Base-by-base conservation (phyloP, 2,329 filamentous ascomycete species). In the Parascedosporium putredinis region DNA sequence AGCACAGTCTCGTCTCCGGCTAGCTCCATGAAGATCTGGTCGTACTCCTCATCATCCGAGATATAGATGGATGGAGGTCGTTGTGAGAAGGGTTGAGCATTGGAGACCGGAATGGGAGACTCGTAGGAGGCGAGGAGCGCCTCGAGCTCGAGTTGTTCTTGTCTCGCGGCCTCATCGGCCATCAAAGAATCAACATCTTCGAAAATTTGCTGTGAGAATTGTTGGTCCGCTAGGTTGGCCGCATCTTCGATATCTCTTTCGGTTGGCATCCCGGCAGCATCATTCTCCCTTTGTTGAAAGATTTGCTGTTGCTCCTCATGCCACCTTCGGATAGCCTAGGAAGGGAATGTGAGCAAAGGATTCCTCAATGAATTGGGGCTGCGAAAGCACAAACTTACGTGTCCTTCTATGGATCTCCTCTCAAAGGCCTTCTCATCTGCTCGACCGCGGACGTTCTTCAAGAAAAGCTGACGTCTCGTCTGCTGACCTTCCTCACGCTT, bases 401-500 rank as follows among this genome's bases (percentile, higher is more conserved):
- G 64, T 56, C 83, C 79, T 57, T 84, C 81, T 2, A 81, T 79
- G 23, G 81, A 79, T 55, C 81, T 69, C 47, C 74, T 69, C 57
- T 76, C 71, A 73, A 80, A 84, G 20, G 68, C 67, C 57, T 69
- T 74, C 24, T 85, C 78, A 38, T 84, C 78, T 2, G 73, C 68
- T 36, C 76, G 73, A 57, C 79, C 74, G 52, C 78, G 71, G 16
- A 85, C 80, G 47, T 74, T 84, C 59, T 81, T 78, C 52, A 91
- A 67, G 57, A 91, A 91, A 50, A 84, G 68, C 27, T 77, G 76
- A 44, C 86, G 71, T 51, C 86, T 70, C 49, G 75, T 71, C 60
- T 87, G 81, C 50, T 81, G 78, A 1, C 72, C 71, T 16, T 78
- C 78, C 60, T 88, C 78, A 47, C 78, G 73, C 53, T 67, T 75